Evolutionary conservation across 164 flowering plant genomes (phyloP).

Genomic region (Cinnamomum micranthum): DNA sequence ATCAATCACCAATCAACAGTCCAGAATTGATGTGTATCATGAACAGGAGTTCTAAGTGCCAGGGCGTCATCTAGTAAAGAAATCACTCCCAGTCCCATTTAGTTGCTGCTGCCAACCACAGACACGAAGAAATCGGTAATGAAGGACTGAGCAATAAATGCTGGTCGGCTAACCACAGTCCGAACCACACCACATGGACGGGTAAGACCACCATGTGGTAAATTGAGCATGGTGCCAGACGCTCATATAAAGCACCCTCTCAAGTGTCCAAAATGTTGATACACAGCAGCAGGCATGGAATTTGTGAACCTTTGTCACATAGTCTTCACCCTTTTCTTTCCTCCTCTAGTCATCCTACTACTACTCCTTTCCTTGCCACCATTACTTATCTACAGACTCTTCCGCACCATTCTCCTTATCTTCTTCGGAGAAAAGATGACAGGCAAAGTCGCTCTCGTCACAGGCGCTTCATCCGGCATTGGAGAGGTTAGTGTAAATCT

Average conservation of each 20-base stretch:
- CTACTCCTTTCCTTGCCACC: conserved; percentile 1
- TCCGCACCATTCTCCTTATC: not conserved
- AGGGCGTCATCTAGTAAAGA: no score
- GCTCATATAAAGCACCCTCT: not conserved
- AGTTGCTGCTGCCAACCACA: no score
- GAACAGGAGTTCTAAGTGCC: no score
- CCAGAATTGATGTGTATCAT: no score
- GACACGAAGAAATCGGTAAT: no score
- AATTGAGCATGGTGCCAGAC: not conserved
- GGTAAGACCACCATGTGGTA: not conserved
- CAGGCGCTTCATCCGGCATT: conserved; percentile 19
- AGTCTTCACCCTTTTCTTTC: not conserved
- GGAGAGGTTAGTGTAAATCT: conserved; percentile 8
- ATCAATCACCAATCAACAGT: no score
- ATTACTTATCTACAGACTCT: conserved; percentile 3
- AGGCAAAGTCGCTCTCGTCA: conserved; percentile 16
- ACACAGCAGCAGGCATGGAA: not conserved
- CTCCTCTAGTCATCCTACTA: conserved; percentile 1
- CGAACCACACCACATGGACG: not conserved
- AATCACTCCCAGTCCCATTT: no score
- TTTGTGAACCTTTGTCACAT: not conserved
- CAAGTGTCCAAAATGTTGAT: not conserved
- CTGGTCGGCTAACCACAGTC: no score
- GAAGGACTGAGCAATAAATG: no score
- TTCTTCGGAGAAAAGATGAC: not conserved